Evolutionary conservation across 2,329 filamentous ascomycete species (phyloP).

Genomic region (Coniochaeta pulveracea): DNA sequence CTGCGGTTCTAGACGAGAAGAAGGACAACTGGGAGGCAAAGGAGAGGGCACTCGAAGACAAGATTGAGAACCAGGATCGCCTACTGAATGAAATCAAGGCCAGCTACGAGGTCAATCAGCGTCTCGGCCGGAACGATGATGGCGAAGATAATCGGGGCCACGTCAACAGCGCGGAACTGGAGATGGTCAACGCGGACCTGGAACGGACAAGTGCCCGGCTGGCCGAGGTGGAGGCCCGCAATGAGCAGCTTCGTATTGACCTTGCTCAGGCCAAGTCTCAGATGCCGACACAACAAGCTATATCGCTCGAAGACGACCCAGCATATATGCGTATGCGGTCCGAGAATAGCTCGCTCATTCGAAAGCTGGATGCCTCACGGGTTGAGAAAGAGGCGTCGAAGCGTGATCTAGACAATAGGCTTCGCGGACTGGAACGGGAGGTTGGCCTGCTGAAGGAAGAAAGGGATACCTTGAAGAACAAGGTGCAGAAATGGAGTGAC

Average conservation of each 20-base stretch:
- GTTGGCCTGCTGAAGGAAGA: constrained; percentile 65
- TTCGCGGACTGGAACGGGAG: constrained; percentile 73
- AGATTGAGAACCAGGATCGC: constrained; percentile 86
- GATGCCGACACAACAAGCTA: constrained; percentile 45
- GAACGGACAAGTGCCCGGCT: constrained; percentile 80
- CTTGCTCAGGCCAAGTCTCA: constrained; percentile 80
- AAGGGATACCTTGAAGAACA: constrained; percentile 65
- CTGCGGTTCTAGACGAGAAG: constrained; percentile 82
- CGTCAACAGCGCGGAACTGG: constrained; percentile 79
- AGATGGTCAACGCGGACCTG: constrained; percentile 84
- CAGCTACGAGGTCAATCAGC: constrained; percentile 90
- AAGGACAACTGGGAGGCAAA: constrained; percentile 94
- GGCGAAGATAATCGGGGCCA: constrained; percentile 40
- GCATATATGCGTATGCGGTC: constrained; percentile 77
- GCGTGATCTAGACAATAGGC: constrained; percentile 61
- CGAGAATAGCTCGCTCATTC: constrained; percentile 84
- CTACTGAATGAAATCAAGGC: constrained; percentile 91
- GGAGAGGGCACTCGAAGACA: constrained; percentile 79
- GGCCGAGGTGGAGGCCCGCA: constrained; percentile 84
- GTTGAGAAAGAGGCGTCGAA: constrained; percentile 77
- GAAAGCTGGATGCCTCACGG: constrained; percentile 73
- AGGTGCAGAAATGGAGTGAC: constrained; percentile 81
- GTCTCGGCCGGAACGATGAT: constrained; percentile 60
- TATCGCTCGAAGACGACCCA: constrained; percentile 76
- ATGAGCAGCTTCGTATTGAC: constrained; percentile 85